phyloP scores from a whole-genome alignment of 306 rosid genomes.

The Clitoria ternatea region DNA sequence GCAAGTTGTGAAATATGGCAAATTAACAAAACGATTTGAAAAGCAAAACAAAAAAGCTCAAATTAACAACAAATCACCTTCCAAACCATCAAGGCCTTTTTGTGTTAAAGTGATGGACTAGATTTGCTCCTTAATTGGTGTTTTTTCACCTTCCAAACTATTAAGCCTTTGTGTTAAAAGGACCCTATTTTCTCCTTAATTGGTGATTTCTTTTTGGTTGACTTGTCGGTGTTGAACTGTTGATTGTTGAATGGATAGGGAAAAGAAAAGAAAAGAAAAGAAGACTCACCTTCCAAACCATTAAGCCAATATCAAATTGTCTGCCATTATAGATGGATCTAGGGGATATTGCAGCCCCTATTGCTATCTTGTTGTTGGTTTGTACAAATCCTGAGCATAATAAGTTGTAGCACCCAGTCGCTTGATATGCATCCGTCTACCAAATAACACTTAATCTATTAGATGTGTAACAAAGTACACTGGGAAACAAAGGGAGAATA shows the following conservation, averaged over 20 bases:
- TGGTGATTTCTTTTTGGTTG: constrained; percentile 14
- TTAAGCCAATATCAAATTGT: constrained; percentile 94
- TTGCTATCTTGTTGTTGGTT: constrained; percentile 89
- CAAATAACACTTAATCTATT: neutral
- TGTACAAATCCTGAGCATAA: constrained; percentile 96
- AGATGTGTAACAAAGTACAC: neutral
- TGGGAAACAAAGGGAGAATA: neutral
- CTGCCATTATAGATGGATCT: constrained; percentile 71
- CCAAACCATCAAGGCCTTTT: neutral
- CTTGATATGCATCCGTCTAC: constrained; percentile 95
- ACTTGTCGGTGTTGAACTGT: constrained; percentile 1
- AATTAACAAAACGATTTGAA: constrained; percentile 25
- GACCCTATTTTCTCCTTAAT: constrained; percentile 14
- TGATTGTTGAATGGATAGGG: too few species aligned
- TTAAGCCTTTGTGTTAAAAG: constrained; percentile 10
- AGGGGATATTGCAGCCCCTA: constrained; percentile 97
- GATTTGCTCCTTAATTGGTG: constrained; percentile 16
- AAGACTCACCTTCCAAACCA: constrained; percentile 90
- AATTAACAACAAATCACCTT: constrained; percentile 12
- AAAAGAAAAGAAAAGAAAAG: neutral
- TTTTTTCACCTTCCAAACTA: neutral
- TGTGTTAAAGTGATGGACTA: neutral
- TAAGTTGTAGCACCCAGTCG: constrained; percentile 97
- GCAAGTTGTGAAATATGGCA: neutral
- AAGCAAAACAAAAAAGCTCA: constrained; percentile 11